A percentile compares a stretch with the other conserved stretches of the same genome.
Evolutionary conservation across 805 yeast species (phyloP).

Genomic region (Grigorovia transvaalensis): DNA sequence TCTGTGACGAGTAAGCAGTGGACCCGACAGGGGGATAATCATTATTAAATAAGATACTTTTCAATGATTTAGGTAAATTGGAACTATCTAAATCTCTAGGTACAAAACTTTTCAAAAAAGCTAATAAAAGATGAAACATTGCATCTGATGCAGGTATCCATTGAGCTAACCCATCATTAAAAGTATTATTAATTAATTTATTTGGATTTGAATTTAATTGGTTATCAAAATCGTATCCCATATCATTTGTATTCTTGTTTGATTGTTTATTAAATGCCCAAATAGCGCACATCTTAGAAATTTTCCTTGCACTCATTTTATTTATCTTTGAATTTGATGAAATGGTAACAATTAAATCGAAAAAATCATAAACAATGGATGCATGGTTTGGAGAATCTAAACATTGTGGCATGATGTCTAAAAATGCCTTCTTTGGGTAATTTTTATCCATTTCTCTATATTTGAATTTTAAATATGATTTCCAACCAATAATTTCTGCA

Average conservation of each 20-base stretch:
- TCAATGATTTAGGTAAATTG: constrained; percentile 53
- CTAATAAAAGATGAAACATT: constrained; percentile 64
- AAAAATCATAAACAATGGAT: constrained; percentile 76
- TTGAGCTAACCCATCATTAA: constrained; percentile 58
- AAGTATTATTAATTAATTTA: constrained; percentile 28
- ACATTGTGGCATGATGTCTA: constrained; percentile 77
- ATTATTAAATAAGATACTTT: constrained; percentile 50
- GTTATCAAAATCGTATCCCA: constrained; percentile 3
- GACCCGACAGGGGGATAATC: constrained; percentile 64
- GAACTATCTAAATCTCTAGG: constrained; percentile 47
- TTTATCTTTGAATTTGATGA: constrained; percentile 73
- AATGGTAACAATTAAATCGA: constrained; percentile 66
- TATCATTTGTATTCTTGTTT: constrained; percentile 6
- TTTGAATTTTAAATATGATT: constrained; percentile 61
- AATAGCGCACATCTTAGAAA: constrained; percentile 70
- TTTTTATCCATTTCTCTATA: constrained; percentile 52
- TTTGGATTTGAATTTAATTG: constrained; percentile 16
- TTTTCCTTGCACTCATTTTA: constrained; percentile 67
- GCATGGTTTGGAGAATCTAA: constrained; percentile 80
- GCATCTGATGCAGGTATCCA: constrained; percentile 85
- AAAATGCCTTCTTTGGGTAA: constrained; percentile 63
- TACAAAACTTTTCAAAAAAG: constrained; percentile 71
- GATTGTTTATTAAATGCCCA: constrained; percentile 63
- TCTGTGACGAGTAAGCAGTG: constrained; percentile 30
- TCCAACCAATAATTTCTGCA: constrained; percentile 78